Evolutionary conservation across 2,329 filamentous ascomycete genomes (phyloP).

Genomic region (Xylariaceae sp.): DNA sequence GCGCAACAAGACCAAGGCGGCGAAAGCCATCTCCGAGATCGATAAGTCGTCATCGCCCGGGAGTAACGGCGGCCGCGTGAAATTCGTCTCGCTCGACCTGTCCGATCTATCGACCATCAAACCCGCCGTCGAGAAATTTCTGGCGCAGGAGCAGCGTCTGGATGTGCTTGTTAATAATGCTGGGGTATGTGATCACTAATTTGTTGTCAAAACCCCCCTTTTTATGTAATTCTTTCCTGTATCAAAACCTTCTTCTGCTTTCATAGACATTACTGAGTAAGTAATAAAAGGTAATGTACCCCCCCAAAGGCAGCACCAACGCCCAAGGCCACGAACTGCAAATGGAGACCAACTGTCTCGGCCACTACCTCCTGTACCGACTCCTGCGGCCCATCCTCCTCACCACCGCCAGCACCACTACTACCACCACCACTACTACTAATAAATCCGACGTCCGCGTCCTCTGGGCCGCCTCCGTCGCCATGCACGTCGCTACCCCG

Average conservation of each 20-base stretch:
- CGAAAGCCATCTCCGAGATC: not conserved
- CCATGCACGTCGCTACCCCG: too few species aligned
- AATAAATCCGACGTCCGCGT: too few species aligned
- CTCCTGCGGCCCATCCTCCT: not conserved
- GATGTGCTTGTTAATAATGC: not conserved
- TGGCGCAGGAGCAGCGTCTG: not conserved
- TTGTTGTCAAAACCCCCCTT: too few species aligned
- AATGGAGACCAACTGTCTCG: not conserved
- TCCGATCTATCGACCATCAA: not conserved
- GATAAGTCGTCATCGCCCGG: not conserved
- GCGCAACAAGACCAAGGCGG: not conserved
- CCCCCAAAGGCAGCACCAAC: not conserved
- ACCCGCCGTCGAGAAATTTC: not conserved
- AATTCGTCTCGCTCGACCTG: not conserved
- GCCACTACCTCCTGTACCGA: not conserved
- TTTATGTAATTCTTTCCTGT: too few species aligned
- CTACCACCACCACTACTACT: too few species aligned
- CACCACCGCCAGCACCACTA: too few species aligned
- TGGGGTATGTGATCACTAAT: too few species aligned
- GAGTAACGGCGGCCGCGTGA: not conserved
- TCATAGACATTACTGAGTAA: too few species aligned
- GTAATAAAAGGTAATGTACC: not conserved
- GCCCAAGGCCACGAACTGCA: not conserved
- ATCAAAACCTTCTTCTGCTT: too few species aligned
- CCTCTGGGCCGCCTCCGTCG: too few species aligned